A percentile compares a stretch with the other conserved stretches of the same genome.
Conservation (phyloP, 2,329 filamentous ascomycete genomes). For the Aspergillus eucalypticola region DNA sequence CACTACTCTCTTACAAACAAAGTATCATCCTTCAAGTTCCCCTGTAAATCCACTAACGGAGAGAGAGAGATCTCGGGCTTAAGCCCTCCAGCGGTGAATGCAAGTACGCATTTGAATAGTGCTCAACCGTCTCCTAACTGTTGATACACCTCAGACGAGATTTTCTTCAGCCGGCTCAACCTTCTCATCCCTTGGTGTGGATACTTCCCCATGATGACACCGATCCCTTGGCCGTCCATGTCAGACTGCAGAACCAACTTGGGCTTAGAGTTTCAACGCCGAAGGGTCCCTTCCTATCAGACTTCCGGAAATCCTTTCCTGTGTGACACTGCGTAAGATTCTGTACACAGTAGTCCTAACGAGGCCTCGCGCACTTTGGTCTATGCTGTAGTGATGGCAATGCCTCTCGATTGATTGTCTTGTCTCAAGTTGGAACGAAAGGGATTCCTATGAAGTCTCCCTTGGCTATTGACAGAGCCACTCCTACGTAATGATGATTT, state of each 20-base stretch:
- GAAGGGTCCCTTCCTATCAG: slow-evolving; percentile 2
- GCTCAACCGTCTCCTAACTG: not conserved
- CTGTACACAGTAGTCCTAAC: not conserved
- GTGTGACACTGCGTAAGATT: not conserved
- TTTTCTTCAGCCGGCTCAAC: not conserved
- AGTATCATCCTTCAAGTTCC: no score
- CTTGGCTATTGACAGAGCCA: not conserved
- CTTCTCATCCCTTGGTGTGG: not conserved
- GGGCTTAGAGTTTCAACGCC: not conserved
- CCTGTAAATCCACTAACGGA: not conserved
- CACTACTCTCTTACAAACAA: not conserved
- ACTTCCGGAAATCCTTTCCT: not conserved
- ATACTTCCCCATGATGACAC: not conserved
- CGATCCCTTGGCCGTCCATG: not conserved
- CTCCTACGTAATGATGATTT: slow-evolving; percentile 2
- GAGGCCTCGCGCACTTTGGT: not conserved
- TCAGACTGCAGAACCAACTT: not conserved
- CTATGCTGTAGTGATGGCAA: not conserved
- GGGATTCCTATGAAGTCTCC: not conserved
- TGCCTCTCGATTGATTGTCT: not conserved
- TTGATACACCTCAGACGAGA: not conserved
- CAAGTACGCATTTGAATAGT: no score
- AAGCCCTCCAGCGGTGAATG: not conserved
- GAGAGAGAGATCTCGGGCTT: not conserved
- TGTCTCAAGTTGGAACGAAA: not conserved